Evolutionary conservation across 352 stramenopile species (phyloP).

Genomic region (Phytophthora pinifolia): DNA sequence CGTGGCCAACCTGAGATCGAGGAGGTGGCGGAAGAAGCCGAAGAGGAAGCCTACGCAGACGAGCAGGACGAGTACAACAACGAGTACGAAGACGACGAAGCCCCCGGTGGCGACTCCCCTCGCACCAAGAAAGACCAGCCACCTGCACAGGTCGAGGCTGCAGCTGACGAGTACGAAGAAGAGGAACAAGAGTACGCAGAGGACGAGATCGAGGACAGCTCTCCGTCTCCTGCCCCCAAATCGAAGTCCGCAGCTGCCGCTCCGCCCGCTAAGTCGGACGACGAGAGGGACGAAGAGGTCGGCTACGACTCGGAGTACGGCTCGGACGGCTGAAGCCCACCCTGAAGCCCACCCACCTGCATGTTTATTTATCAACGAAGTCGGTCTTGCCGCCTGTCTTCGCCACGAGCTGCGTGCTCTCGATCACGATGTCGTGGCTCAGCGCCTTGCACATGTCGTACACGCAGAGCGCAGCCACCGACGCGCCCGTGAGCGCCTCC

Average conservation of each 20-base stretch:
- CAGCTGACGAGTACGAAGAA: conserved; percentile 27
- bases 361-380: conserved; percentile 27
- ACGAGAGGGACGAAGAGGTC: conserved; percentile 36
- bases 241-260: not conserved
- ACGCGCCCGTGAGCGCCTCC: conserved; percentile 94
- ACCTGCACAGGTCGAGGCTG: not conserved
- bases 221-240: conserved; percentile 15
- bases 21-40: no score
- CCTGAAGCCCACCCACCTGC: no score
- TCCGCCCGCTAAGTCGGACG: conserved; percentile 17
- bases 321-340: conserved; percentile 34
- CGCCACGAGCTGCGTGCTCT: conserved; percentile 83
- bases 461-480: conserved; percentile 94
- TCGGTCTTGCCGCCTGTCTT: conserved; percentile 94
- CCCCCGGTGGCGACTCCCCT: conserved; percentile 2
- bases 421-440: conserved; percentile 95
- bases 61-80: conserved; percentile 43
- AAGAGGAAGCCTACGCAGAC: conserved; percentile 35
- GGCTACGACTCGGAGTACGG: conserved; percentile 60
- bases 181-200: conserved; percentile 29
- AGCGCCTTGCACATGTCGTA: conserved; percentile 99
- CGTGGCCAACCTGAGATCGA: no score
- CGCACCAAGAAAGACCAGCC: not conserved
- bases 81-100: conserved; percentile 45
- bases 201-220: conserved; percentile 26